Percentiles rank a stretch among this genome's conserved stretches.
Evolutionary conservation across 495 filamentous ascomycete species (phyloP).

Genomic region (Podospora anserina): DNA sequence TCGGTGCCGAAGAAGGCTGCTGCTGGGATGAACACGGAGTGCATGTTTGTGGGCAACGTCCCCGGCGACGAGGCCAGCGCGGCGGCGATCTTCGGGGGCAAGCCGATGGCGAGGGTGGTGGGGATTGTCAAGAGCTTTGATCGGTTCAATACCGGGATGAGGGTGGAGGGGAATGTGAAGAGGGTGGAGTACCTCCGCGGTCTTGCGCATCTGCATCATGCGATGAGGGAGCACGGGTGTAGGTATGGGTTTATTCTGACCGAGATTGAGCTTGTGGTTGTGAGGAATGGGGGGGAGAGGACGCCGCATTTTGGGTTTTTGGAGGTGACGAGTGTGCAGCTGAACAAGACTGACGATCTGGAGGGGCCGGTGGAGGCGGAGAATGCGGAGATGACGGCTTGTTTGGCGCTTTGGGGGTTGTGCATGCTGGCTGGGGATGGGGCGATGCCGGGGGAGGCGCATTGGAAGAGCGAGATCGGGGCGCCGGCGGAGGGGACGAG

Average conservation of each 20-base stretch:
- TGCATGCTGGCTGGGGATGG: constrained; percentile 81
- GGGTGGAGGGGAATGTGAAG: constrained; percentile 71
- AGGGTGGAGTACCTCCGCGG: constrained; percentile 82
- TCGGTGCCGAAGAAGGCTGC: constrained; percentile 53
- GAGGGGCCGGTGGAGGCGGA: constrained; percentile 26
- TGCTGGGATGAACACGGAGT: constrained; percentile 65
- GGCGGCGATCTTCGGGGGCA: constrained; percentile 62
- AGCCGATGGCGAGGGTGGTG: constrained; percentile 74
- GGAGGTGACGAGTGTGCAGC: constrained; percentile 65
- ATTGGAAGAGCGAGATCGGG: constrained; percentile 75
- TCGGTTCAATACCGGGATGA: constrained; percentile 91
- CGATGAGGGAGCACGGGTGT: constrained; percentile 89
- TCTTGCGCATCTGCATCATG: constrained; percentile 76
- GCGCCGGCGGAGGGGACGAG: constrained; percentile 73
- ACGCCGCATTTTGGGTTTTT: constrained; percentile 81
- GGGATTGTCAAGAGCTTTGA: constrained; percentile 86
- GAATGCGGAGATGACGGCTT: constrained; percentile 53
- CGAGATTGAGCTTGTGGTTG: constrained; percentile 88
- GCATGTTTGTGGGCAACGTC: constrained; percentile 65
- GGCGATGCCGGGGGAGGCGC: constrained; percentile 60
- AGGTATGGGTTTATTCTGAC: constrained; percentile 94
- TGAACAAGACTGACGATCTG: constrained; percentile 37
- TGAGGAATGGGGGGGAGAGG: constrained; percentile 69
- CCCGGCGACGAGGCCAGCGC: constrained; percentile 45
- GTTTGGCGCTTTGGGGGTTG: constrained; percentile 51